Conservation (phyloP, 768 basidiomycete species). For the Psilocybe cyanescens region DNA sequence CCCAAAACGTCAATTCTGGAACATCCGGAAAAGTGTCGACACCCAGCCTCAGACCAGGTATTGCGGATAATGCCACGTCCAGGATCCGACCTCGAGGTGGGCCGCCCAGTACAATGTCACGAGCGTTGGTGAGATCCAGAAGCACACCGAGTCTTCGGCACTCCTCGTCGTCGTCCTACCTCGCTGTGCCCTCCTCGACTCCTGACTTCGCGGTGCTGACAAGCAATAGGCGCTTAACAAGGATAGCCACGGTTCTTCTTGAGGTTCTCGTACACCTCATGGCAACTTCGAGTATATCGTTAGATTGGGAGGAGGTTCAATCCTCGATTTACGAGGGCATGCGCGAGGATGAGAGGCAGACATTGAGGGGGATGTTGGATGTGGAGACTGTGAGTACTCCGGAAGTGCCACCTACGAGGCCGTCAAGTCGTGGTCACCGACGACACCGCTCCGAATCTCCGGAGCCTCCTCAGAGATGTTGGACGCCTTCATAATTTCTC, state of each 20-base stretch:
- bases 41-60: no score
- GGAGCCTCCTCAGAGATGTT: background rate
- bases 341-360: background rate
- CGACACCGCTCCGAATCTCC: background rate
- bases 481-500: constrained; percentile 4
- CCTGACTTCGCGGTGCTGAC: background rate
- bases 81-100: no score
- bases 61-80: no score
- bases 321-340: background rate
- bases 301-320: background rate
- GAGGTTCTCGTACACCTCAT: background rate
- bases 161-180: background rate
- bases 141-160: constrained; percentile 1
- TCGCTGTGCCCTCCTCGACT: background rate
- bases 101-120: background rate
- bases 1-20: no score
- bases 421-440: no score
- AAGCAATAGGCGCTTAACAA: background rate
- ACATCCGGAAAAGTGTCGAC: no score
- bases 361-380: background rate
- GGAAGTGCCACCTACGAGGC: no score
- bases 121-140: constrained; percentile 1
- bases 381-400: no score
- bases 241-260: background rate
- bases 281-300: background rate